Evolutionary conservation across 768 basidiomycete genomes (phyloP).

Genomic region (Phlegmacium glaucopus): DNA sequence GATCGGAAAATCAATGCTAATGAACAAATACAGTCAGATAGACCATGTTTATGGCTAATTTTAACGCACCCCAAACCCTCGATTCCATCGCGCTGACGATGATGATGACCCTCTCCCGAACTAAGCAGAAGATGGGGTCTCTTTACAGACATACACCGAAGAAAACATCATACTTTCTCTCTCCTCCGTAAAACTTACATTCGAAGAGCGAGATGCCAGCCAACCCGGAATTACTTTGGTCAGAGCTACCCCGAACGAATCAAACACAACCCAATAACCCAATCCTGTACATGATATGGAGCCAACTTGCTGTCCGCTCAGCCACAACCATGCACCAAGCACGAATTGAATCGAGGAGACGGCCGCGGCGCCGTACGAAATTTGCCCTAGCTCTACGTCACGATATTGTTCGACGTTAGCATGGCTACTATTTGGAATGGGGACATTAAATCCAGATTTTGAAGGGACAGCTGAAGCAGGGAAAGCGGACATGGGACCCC

Average conservation of each 20-base stretch:
- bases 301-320: conserved; percentile 82
- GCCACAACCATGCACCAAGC: conserved; percentile 80
- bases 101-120: conserved; percentile 63
- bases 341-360: conserved; percentile 47
- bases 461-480: conserved; percentile 20
- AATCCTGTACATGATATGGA: conserved; percentile 86
- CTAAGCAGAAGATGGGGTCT: conserved; percentile 85
- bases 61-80: conserved; percentile 37
- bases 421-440: background rate
- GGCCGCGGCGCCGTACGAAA: conserved; percentile 20
- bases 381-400: conserved; percentile 8
- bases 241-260: conserved; percentile 76
- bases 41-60: background rate
- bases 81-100: conserved; percentile 52
- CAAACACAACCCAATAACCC: conserved; percentile 97
- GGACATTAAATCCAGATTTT: conserved; percentile 10
- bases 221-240: conserved; percentile 43
- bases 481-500: conserved; percentile 55
- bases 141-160: conserved; percentile 94
- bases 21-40: conserved; percentile 24
- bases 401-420: conserved; percentile 1
- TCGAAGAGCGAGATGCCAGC: conserved; percentile 23
- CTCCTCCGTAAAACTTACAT: conserved; percentile 20
- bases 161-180: conserved; percentile 71
- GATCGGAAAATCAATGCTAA: conserved; percentile 68